phyloP scores from a whole-genome alignment of 495 filamentous ascomycete genomes.

The Patellaria atrata region DNA sequence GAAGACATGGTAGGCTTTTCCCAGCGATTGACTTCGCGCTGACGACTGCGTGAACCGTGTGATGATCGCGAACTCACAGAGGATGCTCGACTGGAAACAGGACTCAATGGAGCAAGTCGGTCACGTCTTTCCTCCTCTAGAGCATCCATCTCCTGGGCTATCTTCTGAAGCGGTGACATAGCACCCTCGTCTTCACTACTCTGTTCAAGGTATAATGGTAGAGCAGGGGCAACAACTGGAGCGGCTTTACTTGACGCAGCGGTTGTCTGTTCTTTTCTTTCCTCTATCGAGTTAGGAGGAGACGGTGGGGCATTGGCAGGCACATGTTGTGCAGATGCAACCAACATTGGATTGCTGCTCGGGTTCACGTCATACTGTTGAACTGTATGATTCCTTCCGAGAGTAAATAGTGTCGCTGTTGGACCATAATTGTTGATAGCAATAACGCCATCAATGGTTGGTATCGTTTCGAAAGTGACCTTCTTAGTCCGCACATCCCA shows the following conservation, averaged over 20 bases:
- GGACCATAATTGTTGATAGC: constrained; percentile 82
- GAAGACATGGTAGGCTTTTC: constrained; percentile 35
- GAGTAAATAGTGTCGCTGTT: constrained; percentile 79
- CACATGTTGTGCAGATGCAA: constrained; percentile 70
- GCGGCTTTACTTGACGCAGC: constrained; percentile 6
- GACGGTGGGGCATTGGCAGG: constrained; percentile 61
- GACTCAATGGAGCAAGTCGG: constrained; percentile 30
- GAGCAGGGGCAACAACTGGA: constrained; percentile 18
- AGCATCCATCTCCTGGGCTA: constrained; percentile 45
- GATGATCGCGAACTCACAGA: constrained; percentile 35
- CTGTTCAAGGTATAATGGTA: constrained; percentile 44
- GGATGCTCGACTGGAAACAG: constrained; percentile 26
- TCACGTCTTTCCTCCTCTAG: constrained; percentile 37
- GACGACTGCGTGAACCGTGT: constrained; percentile 14
- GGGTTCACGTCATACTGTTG: constrained; percentile 91
- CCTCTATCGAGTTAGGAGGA: constrained; percentile 62
- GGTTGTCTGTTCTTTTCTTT: constrained; percentile 29
- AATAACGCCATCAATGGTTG: constrained; percentile 65
- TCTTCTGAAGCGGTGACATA: constrained; percentile 51
- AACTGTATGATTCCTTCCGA: constrained; percentile 73
- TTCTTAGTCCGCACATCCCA: constrained; percentile 98
- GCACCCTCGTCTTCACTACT: constrained; percentile 43
- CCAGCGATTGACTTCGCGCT: constrained; percentile 33
- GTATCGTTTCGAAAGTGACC: constrained; percentile 74
- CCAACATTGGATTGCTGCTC: constrained; percentile 41